Evolutionary conservation across 2,329 filamentous ascomycete genomes (phyloP).

Genomic region (Aspergillus tubingensis): DNA sequence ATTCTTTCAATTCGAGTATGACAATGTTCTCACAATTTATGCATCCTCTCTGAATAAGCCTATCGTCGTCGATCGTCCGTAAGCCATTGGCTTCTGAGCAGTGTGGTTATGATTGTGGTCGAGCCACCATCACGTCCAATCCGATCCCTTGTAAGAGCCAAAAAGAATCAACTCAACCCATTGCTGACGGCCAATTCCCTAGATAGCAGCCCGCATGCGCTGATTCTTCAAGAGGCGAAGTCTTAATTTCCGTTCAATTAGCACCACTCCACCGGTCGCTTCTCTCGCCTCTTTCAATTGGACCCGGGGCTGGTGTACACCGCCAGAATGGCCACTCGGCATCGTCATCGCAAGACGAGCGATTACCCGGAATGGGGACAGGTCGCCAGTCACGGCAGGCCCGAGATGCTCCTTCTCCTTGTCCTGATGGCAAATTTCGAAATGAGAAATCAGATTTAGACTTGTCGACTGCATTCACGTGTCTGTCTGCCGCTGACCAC

Average conservation of each 20-base stretch:
- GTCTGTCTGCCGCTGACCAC: not conserved
- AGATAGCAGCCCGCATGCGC: not conserved
- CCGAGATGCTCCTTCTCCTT: not conserved
- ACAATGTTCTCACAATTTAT: not conserved
- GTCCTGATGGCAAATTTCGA: conserved; percentile 1
- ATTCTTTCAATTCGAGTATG: not conserved
- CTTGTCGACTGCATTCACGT: conserved; percentile 5
- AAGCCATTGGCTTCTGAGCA: not conserved
- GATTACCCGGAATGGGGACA: conserved; percentile 9
- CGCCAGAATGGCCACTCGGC: conserved; percentile 21
- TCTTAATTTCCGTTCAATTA: conserved; percentile 1
- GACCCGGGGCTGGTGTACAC: conserved; percentile 21
- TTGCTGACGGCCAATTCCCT: not conserved
- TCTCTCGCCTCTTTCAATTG: conserved; percentile 19
- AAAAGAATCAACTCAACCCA: not conserved
- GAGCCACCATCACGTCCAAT: not conserved
- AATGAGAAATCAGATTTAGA: conserved; percentile 1
- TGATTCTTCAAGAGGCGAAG: not conserved
- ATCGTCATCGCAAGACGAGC: conserved; percentile 17
- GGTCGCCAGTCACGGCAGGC: not conserved
- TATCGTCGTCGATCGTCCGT: not conserved
- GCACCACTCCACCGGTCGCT: conserved; percentile 17
- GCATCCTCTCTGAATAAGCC: not conserved
- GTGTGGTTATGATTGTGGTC: not conserved
- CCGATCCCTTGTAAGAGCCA: not conserved